phyloP scores from a whole-genome alignment of 495 filamentous ascomycete genomes.

The Neurospora tetrasperma region DNA sequence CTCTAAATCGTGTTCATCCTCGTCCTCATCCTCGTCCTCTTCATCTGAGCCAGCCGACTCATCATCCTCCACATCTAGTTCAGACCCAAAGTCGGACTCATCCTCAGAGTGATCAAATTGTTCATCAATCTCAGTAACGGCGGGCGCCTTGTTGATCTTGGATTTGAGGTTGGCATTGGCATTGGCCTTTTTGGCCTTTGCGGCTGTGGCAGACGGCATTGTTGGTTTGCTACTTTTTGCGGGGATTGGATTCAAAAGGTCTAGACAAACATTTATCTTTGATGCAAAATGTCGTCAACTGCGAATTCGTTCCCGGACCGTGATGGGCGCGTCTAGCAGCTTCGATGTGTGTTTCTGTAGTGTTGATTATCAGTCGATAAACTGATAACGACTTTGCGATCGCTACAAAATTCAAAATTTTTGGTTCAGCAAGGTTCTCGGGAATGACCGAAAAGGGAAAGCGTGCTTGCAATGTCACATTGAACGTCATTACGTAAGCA shows the following conservation, averaged over 20 bases:
- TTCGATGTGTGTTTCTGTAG: not conserved
- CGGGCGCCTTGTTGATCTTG: not conserved
- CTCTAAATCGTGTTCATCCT: not conserved
- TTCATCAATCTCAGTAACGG: not conserved
- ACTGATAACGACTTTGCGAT: not conserved
- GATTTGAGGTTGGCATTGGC: not conserved
- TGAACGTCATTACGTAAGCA: not conserved
- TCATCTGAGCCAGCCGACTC: not conserved
- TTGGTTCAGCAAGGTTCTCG: slow-evolving; percentile 4
- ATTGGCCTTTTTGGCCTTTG: slow-evolving; percentile 6
- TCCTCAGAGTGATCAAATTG: not conserved
- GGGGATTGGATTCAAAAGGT: too few species aligned
- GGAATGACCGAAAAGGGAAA: not conserved
- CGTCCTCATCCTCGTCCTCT: not conserved
- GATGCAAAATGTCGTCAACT: not conserved
- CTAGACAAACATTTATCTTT: not conserved
- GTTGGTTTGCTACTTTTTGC: not conserved
- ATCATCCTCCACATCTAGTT: not conserved
- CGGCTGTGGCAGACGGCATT: slow-evolving; percentile 15
- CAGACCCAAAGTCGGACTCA: not conserved
- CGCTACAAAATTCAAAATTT: slow-evolving; percentile 6
- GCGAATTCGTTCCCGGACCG: not conserved
- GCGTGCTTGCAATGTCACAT: not conserved
- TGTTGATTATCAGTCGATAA: not conserved
- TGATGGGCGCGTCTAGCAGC: not conserved